A percentile compares a stretch with the other conserved stretches of the same genome.
Evolutionary conservation across 352 stramenopile genomes (phyloP).

Genomic region (Globisporangium rhizosaccharum): DNA sequence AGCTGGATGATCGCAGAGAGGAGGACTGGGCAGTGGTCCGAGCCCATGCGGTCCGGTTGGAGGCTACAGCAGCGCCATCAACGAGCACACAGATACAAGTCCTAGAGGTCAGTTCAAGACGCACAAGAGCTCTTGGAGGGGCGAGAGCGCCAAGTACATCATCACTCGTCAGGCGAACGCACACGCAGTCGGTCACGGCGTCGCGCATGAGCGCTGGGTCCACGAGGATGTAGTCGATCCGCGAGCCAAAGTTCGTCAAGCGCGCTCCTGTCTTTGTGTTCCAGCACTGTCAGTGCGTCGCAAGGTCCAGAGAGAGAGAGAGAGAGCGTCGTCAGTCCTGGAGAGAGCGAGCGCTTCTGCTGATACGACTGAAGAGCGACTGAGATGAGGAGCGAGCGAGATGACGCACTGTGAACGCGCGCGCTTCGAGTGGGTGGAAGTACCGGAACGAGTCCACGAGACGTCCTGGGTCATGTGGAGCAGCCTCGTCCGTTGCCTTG

Average conservation of each 20-base stretch:
- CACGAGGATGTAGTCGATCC: constrained; percentile 89
- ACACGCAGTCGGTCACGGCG: constrained; percentile 55
- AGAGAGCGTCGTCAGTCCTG: neutral
- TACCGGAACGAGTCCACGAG: constrained; percentile 81
- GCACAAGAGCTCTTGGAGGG: too few relatives aligned
- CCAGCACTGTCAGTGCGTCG: constrained; percentile 55
- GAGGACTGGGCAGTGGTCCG: constrained; percentile 77
- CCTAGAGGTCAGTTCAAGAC: neutral
- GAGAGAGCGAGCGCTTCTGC: too few relatives aligned
- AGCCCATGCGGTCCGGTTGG: constrained; percentile 52
- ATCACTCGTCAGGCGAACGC: constrained; percentile 4
- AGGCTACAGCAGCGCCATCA: constrained; percentile 22
- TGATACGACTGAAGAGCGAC: too few relatives aligned
- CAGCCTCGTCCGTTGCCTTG: neutral
- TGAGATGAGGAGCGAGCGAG: neutral
- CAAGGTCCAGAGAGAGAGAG: constrained; percentile 4
- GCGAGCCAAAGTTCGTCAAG: constrained; percentile 88
- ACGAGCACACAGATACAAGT: neutral
- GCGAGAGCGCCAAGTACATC: neutral
- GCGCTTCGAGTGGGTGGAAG: constrained; percentile 61
- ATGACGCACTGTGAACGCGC: constrained; percentile 72
- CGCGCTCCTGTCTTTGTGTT: constrained; percentile 78
- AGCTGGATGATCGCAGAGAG: constrained; percentile 38
- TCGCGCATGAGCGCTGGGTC: constrained; percentile 43
- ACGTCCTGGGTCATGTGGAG: neutral